A percentile compares a stretch with the other conserved stretches of the same genome.
Evolutionary conservation across 768 basidiomycete genomes (phyloP).

Genomic region (Tricholoma terreum): DNA sequence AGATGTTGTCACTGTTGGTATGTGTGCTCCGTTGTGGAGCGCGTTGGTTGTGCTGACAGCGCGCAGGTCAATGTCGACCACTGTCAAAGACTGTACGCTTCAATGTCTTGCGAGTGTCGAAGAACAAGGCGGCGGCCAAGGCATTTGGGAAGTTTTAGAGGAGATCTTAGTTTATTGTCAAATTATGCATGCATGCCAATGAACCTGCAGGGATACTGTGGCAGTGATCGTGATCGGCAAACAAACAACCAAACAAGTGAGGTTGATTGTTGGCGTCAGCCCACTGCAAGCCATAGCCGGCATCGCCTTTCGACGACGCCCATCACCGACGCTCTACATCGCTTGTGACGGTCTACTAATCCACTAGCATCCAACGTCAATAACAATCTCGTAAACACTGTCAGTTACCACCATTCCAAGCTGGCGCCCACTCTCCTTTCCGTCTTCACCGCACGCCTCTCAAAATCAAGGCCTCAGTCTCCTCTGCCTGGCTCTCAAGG

Average conservation of each 20-base stretch:
- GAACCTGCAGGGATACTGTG: conserved; percentile 11
- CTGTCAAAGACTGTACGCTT: conserved; percentile 99
- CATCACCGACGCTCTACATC: neutral
- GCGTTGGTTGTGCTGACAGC: conserved; percentile 2
- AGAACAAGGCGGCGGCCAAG: conserved; percentile 90
- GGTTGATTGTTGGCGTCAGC: conserved; percentile 7
- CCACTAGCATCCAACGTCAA: neutral
- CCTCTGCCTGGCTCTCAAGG: conserved; percentile 57
- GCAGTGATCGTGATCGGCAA: conserved; percentile 9
- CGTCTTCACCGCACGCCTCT: conserved; percentile 67
- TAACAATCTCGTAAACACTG: conserved; percentile 16
- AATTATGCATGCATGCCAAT: conserved; percentile 24
- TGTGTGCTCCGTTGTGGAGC: conserved; percentile 30
- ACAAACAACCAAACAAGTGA: conserved; percentile 16
- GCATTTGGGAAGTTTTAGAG: conserved; percentile 89
- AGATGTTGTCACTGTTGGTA: conserved; percentile 93
- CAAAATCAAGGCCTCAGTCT: conserved; percentile 71
- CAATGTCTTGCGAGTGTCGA: conserved; percentile 95
- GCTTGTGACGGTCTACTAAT: neutral
- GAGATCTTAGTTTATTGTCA: conserved; percentile 14
- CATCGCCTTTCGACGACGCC: neutral
- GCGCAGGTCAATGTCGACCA: conserved; percentile 93
- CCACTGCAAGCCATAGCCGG: conserved; percentile 8
- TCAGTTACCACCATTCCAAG: conserved; percentile 32
- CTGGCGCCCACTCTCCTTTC: conserved; percentile 85